Evolutionary conservation across 2,329 filamentous ascomycete genomes (phyloP), one percentile per base, ranked within the genome.

Genomic region (Neofusicoccum ribis): DNA sequence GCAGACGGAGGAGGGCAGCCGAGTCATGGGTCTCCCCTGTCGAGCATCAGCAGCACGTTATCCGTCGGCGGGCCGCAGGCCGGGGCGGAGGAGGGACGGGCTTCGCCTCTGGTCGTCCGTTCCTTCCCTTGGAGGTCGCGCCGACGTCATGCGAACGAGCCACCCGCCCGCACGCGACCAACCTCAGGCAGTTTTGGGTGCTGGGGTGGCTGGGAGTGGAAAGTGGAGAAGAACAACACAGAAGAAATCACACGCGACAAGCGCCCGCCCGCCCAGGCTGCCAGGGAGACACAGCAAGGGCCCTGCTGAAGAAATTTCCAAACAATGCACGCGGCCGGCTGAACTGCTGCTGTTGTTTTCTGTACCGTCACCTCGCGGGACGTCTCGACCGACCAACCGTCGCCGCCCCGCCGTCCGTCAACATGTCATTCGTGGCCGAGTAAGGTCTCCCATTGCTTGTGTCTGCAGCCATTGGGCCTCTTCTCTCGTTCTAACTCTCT

Each of bases 351-450:
- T 34, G 23, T 47, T 36, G 58, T 61, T 49, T 46, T 62, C 14
- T 14, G 49, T 50, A 15, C 37, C 17, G 27, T 23, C 7, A 31
- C 39, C 37, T 23, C 50, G 36, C 36, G 11, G 17, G 51, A 39
- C 39, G 9, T 15, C 8, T 39, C 23, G 17, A n/a, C 52, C 52
- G 37, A n/a, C 37, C 56, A 36, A 31, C 31, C 31, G 27, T 59
- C 54, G 27, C 27, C 54, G 20, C 52, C 37, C 52, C 37, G 54
- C 54, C 17, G 23, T 41, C 27, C 47, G 20, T 23, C 64, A 66
- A 17, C 68, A 79, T 79, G 78, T 78, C 77, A 62, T 79, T 79
- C 60, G 77, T 79, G 69, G 76, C 78, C 47, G 78, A 79, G 77
- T 78, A 70, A 70, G 76, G 72, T 23, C 14, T 47, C 49, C 37